Conservation (phyloP, 129 eudicot genomes). For the Ambrosia artemisiifolia region DNA sequence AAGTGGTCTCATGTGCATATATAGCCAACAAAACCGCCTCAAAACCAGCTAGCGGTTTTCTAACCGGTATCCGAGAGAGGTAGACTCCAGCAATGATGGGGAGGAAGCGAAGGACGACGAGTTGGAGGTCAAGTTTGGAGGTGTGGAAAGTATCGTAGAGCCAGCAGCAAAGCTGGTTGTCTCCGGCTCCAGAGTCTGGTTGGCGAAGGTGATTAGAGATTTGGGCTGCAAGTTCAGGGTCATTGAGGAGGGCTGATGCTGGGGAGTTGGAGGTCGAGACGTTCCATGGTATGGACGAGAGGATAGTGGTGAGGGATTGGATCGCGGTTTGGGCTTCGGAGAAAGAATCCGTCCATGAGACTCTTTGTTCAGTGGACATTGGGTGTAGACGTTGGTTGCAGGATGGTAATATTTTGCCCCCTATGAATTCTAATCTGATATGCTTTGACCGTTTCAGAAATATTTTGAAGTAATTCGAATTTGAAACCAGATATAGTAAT, state of each 20-base stretch:
- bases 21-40: constrained; percentile 78
- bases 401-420: constrained; percentile 10
- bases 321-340: constrained; percentile 61
- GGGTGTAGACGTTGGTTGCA: background rate
- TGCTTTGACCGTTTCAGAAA: background rate
- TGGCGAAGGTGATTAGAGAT: constrained; percentile 66
- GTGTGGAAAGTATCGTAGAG: constrained; percentile 89
- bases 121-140: constrained; percentile 63
- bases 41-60: constrained; percentile 72
- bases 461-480: background rate
- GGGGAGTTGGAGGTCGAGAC: constrained; percentile 49
- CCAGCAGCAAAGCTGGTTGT: constrained; percentile 90
- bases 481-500: constrained; percentile 13
- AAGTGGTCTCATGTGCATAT: constrained; percentile 70
- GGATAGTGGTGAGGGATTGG: constrained; percentile 59
- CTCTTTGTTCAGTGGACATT: constrained; percentile 37
- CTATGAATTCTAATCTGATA: background rate
- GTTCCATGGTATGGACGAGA: constrained; percentile 42
- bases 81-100: constrained; percentile 75
- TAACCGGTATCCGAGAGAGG: constrained; percentile 57
- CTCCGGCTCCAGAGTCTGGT: constrained; percentile 82
- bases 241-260: constrained; percentile 45
- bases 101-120: constrained; percentile 79
- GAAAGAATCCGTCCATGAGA: constrained; percentile 64
- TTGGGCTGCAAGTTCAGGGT: constrained; percentile 44